Conservation (phyloP, 2,329 filamentous ascomycete genomes). For the Trichoderma sp. region DNA sequence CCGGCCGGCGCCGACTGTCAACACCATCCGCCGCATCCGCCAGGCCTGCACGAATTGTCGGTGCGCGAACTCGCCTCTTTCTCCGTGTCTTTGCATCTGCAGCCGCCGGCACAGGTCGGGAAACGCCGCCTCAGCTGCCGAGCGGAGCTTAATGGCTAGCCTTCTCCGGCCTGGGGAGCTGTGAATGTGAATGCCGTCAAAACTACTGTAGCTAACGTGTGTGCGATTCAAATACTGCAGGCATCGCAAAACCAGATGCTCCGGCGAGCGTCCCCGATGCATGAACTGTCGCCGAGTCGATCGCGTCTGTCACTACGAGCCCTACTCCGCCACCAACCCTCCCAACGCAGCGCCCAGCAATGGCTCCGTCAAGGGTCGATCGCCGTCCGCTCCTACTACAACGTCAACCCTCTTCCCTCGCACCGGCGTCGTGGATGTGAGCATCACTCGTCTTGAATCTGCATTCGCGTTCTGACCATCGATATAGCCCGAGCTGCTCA, state of each 20-base stretch:
- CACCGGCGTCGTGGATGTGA: slow-evolving; percentile 13
- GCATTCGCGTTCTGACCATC: background rate
- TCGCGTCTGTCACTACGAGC: slow-evolving; percentile 18
- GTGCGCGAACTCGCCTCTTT: background rate
- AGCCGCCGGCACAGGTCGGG: background rate
- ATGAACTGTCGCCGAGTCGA: slow-evolving; percentile 17
- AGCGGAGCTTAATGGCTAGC: background rate
- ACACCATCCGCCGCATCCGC: slow-evolving; percentile 18
- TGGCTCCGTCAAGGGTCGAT: background rate
- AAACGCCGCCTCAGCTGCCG: background rate
- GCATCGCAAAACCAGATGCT: slow-evolving; percentile 15
- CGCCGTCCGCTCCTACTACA: background rate
- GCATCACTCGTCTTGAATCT: background rate
- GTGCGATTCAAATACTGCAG: background rate
- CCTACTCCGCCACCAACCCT: slow-evolving; percentile 10
- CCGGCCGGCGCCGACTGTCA: slow-evolving; percentile 12
- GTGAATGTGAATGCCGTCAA: background rate
- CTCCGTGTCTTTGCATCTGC: background rate
- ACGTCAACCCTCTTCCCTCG: slow-evolving; percentile 8
- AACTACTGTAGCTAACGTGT: background rate
- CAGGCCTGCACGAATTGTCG: slow-evolving; percentile 17
- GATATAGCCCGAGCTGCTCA: slow-evolving; percentile 12
- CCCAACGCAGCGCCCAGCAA: background rate
- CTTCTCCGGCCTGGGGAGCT: background rate
- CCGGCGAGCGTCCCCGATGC: slow-evolving; percentile 11